A percentile compares a stretch with the other conserved stretches of the same genome.
Conservation (phyloP, 768 basidiomycete genomes). For the Tubosaeta sp. region DNA sequence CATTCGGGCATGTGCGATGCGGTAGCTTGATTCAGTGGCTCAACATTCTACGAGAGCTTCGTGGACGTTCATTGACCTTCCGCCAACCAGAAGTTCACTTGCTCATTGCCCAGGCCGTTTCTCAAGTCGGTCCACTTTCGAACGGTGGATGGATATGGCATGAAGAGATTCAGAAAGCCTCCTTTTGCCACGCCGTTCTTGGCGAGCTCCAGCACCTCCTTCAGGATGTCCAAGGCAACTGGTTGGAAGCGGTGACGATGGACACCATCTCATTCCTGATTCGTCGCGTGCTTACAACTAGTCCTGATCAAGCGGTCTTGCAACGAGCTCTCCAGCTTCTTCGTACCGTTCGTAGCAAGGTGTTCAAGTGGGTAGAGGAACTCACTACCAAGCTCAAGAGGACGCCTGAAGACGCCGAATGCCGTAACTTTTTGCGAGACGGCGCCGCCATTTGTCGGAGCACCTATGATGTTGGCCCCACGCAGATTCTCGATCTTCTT, state of each 20-base stretch:
- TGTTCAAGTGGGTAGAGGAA: constrained; percentile 36
- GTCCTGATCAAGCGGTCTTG: constrained; percentile 7
- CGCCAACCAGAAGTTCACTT: constrained; percentile 36
- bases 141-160: constrained; percentile 38
- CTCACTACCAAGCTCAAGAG: constrained; percentile 22
- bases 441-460: constrained; percentile 37
- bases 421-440: constrained; percentile 27
- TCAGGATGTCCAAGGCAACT: constrained; percentile 35
- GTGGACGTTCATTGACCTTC: constrained; percentile 36
- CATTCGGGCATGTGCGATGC: constrained; percentile 43
- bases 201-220: constrained; percentile 33
- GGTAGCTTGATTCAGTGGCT: constrained; percentile 46
- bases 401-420: constrained; percentile 7
- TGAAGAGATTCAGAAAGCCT: constrained; percentile 25
- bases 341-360: constrained; percentile 26
- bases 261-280: constrained; percentile 32
- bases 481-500: constrained; percentile 10
- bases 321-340: constrained; percentile 24
- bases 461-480: constrained; percentile 23
- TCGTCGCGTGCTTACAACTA: constrained; percentile 35
- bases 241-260: constrained; percentile 35
- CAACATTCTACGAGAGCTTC: constrained; percentile 44
- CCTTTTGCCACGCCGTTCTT: constrained; percentile 36
- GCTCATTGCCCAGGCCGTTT: constrained; percentile 41
- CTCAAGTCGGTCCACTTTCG: constrained; percentile 36